Evolutionary conservation across 2,329 filamentous ascomycete genomes (phyloP).

Genomic region (Alternaria sp.): DNA sequence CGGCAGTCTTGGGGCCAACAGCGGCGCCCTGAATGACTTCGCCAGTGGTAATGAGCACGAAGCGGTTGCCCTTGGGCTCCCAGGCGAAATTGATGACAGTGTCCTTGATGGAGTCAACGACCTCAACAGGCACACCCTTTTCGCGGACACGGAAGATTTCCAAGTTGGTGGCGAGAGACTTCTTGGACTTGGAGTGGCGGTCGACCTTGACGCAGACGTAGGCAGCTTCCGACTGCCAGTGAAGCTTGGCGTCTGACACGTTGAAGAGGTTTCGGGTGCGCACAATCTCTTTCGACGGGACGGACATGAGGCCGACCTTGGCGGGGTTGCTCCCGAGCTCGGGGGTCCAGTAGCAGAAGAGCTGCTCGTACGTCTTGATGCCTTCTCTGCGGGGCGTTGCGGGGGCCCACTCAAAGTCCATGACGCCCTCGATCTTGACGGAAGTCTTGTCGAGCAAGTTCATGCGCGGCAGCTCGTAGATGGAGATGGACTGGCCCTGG

Average conservation of each 20-base stretch:
- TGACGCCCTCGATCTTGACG: slow-evolving; percentile 94
- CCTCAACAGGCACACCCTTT: slow-evolving; percentile 97
- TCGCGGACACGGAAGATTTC: slow-evolving; percentile 98
- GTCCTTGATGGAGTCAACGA: slow-evolving; percentile 96
- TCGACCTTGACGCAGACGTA: slow-evolving; percentile 99
- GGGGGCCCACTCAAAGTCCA: slow-evolving; percentile 98
- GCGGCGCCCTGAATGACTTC: slow-evolving; percentile 80
- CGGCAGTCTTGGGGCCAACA: slow-evolving; percentile 90
- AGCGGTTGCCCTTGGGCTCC: slow-evolving; percentile 97
- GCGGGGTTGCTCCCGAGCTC: slow-evolving; percentile 98
- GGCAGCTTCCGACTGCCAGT: slow-evolving; percentile 95
- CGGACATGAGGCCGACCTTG: slow-evolving; percentile 94
- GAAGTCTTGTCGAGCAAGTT: slow-evolving; percentile 86
- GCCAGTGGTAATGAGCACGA: slow-evolving; percentile 93
- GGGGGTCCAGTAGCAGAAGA: slow-evolving; percentile 98
- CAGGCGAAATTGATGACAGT: slow-evolving; percentile 99
- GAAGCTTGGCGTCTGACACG: slow-evolving; percentile 94
- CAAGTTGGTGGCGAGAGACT: slow-evolving; percentile 93
- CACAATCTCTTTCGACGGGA: slow-evolving; percentile 92
- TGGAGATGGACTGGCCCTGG: slow-evolving; percentile 84
- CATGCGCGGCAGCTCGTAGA: slow-evolving; percentile 91
- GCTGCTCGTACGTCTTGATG: slow-evolving; percentile 90
- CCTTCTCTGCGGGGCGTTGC: slow-evolving; percentile 81
- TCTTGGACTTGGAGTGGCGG: slow-evolving; percentile 98
- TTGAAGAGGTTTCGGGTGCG: slow-evolving; percentile 97